phyloP scores from a whole-genome alignment of 768 basidiomycete species.

The Mycena leptocephala region DNA sequence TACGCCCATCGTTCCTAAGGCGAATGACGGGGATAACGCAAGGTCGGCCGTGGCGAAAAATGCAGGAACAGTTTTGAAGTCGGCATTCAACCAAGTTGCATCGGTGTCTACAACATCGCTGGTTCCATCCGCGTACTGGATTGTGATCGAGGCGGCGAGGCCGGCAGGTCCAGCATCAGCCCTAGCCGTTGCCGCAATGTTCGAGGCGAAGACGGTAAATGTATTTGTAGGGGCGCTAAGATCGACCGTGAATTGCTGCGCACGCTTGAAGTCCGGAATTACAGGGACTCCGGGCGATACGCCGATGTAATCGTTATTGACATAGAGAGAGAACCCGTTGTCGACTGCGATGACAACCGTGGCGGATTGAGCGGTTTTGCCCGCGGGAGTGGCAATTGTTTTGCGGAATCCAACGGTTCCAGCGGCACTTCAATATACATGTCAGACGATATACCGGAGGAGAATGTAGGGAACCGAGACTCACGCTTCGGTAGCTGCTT shows the following conservation, averaged over 20 bases:
- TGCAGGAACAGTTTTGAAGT: background rate
- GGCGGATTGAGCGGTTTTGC: slow-evolving; percentile 21
- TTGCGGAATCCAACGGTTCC: slow-evolving; percentile 30
- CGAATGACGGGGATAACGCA: background rate
- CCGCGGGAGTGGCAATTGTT: slow-evolving; percentile 18
- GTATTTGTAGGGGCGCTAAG: slow-evolving; percentile 3
- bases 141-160: background rate
- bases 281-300: background rate
- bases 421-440: too few species aligned
- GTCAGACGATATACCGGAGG: too few species aligned
- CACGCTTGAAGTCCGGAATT: background rate
- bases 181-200: background rate
- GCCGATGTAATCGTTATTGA: slow-evolving; percentile 18
- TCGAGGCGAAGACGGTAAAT: slow-evolving; percentile 12
- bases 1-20: background rate
- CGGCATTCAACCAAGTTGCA: slow-evolving; percentile 12
- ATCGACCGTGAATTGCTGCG: slow-evolving; percentile 8
- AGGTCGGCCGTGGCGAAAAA: slow-evolving; percentile 12
- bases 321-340: slow-evolving; percentile 18
- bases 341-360: slow-evolving; percentile 18
- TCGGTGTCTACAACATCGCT: slow-evolving; percentile 1
- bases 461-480: too few species aligned
- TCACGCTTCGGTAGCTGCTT: slow-evolving; percentile 2
- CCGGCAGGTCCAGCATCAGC: slow-evolving; percentile 12
- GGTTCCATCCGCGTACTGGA: slow-evolving; percentile 13